These are phyloP conservation scores for Candida odintsovae DNA, from an alignment of 805 yeast genomes.

Conservation along the genomic window DNA sequence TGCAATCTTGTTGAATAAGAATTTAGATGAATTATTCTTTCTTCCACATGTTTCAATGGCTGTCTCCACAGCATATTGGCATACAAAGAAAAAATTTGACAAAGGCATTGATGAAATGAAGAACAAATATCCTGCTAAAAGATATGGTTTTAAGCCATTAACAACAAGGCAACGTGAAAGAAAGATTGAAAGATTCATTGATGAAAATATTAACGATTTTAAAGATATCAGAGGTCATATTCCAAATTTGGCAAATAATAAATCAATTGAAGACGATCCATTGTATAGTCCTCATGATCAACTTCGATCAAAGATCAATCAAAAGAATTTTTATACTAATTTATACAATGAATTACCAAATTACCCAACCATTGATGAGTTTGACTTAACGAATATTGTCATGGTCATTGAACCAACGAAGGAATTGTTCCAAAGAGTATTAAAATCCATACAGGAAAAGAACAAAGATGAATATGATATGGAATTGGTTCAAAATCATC, in stretches of 20 bases:
- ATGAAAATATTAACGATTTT: slow-evolving; percentile 3
- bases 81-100: slow-evolving; percentile 23
- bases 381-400: slow-evolving; percentile 36
- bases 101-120: slow-evolving; percentile 12
- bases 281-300: not conserved
- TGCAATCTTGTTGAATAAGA: slow-evolving; percentile 32
- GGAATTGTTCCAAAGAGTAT: slow-evolving; percentile 17
- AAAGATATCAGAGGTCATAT: not conserved
- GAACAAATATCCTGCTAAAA: slow-evolving; percentile 14
- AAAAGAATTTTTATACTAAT: slow-evolving; percentile 17
- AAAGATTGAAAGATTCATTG: slow-evolving; percentile 9
- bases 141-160: slow-evolving; percentile 20
- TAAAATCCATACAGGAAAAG: slow-evolving; percentile 23
- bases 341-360: slow-evolving; percentile 36
- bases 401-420: slow-evolving; percentile 55
- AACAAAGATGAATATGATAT: slow-evolving; percentile 41
- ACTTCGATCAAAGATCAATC: slow-evolving; percentile 2
- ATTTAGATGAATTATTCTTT: slow-evolving; percentile 47
- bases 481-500: slow-evolving; percentile 42
- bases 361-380: slow-evolving; percentile 24
- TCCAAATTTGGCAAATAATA: not conserved
- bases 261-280: not conserved
- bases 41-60: slow-evolving; percentile 42
- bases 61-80: slow-evolving; percentile 40
- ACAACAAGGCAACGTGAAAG: slow-evolving; percentile 16